phyloP scores from a whole-genome alignment of 2,329 filamentous ascomycete species.

The Aspergillus sp. region DNA sequence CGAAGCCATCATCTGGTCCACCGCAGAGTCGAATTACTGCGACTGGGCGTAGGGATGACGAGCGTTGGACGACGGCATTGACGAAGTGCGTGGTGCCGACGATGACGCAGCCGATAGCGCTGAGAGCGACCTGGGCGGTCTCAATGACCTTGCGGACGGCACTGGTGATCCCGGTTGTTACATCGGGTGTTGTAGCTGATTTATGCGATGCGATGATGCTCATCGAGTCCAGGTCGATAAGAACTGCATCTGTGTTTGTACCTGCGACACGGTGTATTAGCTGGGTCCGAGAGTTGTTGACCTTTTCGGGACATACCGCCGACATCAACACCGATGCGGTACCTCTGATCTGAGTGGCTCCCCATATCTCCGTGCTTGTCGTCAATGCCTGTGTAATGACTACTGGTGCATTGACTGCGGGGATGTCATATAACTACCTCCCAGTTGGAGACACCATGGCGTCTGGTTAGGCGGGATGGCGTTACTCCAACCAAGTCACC shows the following conservation, averaged over 20 bases:
- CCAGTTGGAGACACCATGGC: background rate
- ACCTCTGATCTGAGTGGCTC: background rate
- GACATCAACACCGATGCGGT: constrained; percentile 21
- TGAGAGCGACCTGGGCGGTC: constrained; percentile 18
- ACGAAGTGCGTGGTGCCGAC: constrained; percentile 56
- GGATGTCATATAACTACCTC: background rate
- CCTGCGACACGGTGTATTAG: constrained; percentile 18
- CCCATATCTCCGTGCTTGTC: background rate
- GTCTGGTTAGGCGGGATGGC: background rate
- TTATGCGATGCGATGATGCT: constrained; percentile 35
- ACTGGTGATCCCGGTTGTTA: constrained; percentile 43
- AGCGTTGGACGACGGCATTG: constrained; percentile 46
- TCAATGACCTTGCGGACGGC: constrained; percentile 30
- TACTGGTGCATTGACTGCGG: background rate
- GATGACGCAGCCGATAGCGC: constrained; percentile 46
- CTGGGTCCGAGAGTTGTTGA: background rate
- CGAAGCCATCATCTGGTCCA: constrained; percentile 2
- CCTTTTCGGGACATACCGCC: constrained; percentile 10
- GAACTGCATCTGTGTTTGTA: constrained; percentile 39
- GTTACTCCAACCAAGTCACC: background rate
- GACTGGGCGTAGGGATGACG: background rate
- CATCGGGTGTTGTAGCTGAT: constrained; percentile 42
- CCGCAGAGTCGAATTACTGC: constrained; percentile 4
- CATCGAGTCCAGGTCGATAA: constrained; percentile 26
- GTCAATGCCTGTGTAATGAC: too few species aligned